A percentile compares a stretch with the other conserved stretches of the same genome.
Evolutionary conservation across 768 basidiomycete genomes (phyloP).

Genomic region (Calvatia gigantea): DNA sequence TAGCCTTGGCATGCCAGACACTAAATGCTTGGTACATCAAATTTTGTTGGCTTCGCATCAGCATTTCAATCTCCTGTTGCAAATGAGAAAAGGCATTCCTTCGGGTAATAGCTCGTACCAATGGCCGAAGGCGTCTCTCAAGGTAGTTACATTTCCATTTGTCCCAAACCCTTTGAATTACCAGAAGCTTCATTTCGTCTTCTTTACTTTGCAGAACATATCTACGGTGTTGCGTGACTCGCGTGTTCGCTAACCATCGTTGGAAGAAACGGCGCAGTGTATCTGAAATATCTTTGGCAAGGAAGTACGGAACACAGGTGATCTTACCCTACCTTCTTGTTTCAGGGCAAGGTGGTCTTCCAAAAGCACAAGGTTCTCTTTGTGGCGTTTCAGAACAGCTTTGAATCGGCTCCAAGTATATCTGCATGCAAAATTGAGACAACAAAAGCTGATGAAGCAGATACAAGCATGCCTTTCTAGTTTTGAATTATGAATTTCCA

Average conservation of each 20-base stretch:
- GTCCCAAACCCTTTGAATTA: constrained; percentile 64
- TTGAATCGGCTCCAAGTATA: constrained; percentile 9
- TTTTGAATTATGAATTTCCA: constrained; percentile 37
- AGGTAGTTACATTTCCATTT: constrained; percentile 74
- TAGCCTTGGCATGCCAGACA: constrained; percentile 74
- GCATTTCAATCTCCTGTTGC: constrained; percentile 55
- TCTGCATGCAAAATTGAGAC: neutral
- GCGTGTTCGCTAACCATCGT: constrained; percentile 63
- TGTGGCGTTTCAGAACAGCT: neutral
- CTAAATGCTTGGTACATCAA: constrained; percentile 64
- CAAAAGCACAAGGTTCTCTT: constrained; percentile 41
- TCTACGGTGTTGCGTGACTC: constrained; percentile 59
- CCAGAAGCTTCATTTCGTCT: constrained; percentile 51
- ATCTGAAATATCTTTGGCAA: constrained; percentile 38
- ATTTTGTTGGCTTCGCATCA: constrained; percentile 56
- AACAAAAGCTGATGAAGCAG: constrained; percentile 13
- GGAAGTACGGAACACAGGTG: neutral
- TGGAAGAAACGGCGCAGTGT: constrained; percentile 63
- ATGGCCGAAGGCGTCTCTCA: constrained; percentile 59
- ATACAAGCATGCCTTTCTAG: constrained; percentile 37
- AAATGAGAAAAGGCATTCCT: neutral
- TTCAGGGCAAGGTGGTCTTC: constrained; percentile 81
- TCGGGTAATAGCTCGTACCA: constrained; percentile 35
- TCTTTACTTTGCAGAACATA: constrained; percentile 57
- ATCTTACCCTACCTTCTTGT: constrained; percentile 57